Percentiles rank a stretch among this genome's conserved stretches.
phyloP scores from a whole-genome alignment of 2,329 filamentous ascomycete species.

The Cladosporium phlei region DNA sequence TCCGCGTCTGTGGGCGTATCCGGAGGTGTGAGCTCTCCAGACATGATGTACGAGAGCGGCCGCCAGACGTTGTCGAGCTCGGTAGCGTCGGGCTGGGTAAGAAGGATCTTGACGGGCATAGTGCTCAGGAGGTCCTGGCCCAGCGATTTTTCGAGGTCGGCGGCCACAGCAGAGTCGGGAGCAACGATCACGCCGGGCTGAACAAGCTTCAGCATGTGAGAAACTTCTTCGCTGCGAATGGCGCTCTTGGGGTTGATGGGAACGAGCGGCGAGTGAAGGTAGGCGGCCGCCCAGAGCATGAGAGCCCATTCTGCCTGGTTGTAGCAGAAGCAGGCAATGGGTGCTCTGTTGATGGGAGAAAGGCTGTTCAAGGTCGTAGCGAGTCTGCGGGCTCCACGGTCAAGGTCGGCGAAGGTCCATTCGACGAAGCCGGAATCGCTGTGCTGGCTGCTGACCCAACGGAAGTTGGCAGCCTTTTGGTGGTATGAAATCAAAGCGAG shows the following conservation, averaged over 20 bases:
- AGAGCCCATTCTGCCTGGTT: slow-evolving; percentile 33
- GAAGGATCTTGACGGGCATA: slow-evolving; percentile 24
- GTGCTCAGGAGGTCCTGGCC: slow-evolving; percentile 23
- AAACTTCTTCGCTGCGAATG: slow-evolving; percentile 26
- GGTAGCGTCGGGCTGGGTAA: slow-evolving; percentile 18
- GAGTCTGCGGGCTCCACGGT: slow-evolving; percentile 29
- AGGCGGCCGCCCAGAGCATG: slow-evolving; percentile 31
- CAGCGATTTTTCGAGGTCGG: slow-evolving; percentile 27
- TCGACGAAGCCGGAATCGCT: slow-evolving; percentile 25
- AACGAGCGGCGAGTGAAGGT: slow-evolving; percentile 30
- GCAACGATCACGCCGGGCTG: slow-evolving; percentile 26
- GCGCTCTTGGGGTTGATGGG: slow-evolving; percentile 31
- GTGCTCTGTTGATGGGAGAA: slow-evolving; percentile 28
- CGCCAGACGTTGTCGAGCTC: slow-evolving; percentile 22
- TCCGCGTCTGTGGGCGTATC: slow-evolving; percentile 28
- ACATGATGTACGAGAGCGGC: slow-evolving; percentile 27
- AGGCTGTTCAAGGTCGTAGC: slow-evolving; percentile 28
- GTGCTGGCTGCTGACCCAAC: slow-evolving; percentile 29
- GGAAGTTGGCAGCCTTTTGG: slow-evolving; percentile 26
- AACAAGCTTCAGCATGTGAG: slow-evolving; percentile 30
- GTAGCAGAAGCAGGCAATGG: slow-evolving; percentile 29
- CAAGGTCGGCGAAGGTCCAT: slow-evolving; percentile 31
- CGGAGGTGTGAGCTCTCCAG: slow-evolving; percentile 28
- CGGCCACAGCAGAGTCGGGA: slow-evolving; percentile 24
- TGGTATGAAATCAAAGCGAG: slow-evolving; percentile 29